Conservation (phyloP, 257 asterid genomes). For the Nicotiana benthamiana region DNA sequence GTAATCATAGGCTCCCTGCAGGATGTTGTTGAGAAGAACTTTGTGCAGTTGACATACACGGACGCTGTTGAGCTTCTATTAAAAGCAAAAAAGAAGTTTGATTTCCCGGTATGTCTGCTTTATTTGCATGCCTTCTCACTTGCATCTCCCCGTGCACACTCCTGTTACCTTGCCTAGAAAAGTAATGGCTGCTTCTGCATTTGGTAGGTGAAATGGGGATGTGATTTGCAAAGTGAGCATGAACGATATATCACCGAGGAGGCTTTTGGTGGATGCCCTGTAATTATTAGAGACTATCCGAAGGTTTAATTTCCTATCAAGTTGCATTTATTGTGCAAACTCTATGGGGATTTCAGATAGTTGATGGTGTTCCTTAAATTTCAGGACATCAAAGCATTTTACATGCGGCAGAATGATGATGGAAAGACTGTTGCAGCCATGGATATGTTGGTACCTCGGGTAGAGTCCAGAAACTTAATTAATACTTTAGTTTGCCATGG, state of each 20-base stretch:
- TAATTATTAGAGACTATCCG: conserved; percentile 92
- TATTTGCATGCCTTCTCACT: not conserved
- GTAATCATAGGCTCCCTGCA: conserved; percentile 26
- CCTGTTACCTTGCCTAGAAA: not conserved
- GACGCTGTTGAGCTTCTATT: conserved; percentile 75
- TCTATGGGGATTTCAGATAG: conserved; percentile 3
- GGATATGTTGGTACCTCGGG: conserved; percentile 99
- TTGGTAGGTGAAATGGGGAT: conserved; percentile 89
- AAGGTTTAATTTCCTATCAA: conserved; percentile 39
- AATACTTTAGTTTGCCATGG: not conserved
- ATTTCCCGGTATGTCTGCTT: conserved; percentile 60
- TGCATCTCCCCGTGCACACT: not conserved
- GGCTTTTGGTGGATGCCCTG: conserved; percentile 90
- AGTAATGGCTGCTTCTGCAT: conserved; percentile 10
- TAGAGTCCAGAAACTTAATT: conserved; percentile 17
- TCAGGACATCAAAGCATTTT: conserved; percentile 93
- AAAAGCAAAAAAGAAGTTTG: conserved; percentile 69
- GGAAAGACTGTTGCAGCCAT: conserved; percentile 98
- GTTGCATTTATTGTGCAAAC: not conserved
- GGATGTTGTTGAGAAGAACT: conserved; percentile 79
- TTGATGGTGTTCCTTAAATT: conserved; percentile 15
- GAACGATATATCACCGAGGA: conserved; percentile 91
- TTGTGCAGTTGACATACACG: conserved; percentile 80
- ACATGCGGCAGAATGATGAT: conserved; percentile 95
- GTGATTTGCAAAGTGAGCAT: conserved; percentile 99